Evolutionary conservation across 441 rosid genomes (phyloP).

Genomic region (Omphalea diandra): DNA sequence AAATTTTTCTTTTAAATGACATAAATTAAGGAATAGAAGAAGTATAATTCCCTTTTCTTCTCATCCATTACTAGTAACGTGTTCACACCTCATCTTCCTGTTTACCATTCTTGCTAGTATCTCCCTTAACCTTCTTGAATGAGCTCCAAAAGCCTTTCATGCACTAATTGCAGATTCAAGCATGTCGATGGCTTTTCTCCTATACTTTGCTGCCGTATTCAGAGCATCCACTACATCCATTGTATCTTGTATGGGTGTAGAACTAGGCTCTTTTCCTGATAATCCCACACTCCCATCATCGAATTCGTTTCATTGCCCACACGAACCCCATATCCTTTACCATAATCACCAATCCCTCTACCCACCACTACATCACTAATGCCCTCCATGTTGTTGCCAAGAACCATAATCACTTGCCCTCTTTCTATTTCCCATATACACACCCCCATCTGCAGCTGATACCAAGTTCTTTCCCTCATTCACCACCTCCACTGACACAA

Average conservation of each 20-base stretch:
- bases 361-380: slow-evolving; percentile 37
- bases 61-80: no score
- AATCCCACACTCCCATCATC: slow-evolving; percentile 12
- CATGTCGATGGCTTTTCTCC: slow-evolving; percentile 37
- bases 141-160: slow-evolving; percentile 39
- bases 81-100: slow-evolving; percentile 21
- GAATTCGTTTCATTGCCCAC: not conserved
- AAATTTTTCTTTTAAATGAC: no score
- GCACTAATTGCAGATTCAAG: slow-evolving; percentile 45
- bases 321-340: not conserved
- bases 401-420: slow-evolving; percentile 22
- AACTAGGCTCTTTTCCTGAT: slow-evolving; percentile 16
- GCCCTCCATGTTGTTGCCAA: slow-evolving; percentile 27
- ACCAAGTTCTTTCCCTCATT: slow-evolving; percentile 35
- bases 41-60: not conserved
- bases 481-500: slow-evolving; percentile 30
- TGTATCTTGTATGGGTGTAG: slow-evolving; percentile 18
- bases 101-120: not conserved
- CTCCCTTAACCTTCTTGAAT: slow-evolving; percentile 37
- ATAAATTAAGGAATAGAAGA: no score
- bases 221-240: slow-evolving; percentile 25
- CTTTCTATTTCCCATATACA: slow-evolving; percentile 37
- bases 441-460: slow-evolving; percentile 41
- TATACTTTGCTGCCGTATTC: slow-evolving; percentile 26
- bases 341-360: slow-evolving; percentile 19